Evolutionary conservation across 768 basidiomycete genomes (phyloP), one percentile per base, ranked within the genome.

Genomic region (Amanita exitialis): DNA sequence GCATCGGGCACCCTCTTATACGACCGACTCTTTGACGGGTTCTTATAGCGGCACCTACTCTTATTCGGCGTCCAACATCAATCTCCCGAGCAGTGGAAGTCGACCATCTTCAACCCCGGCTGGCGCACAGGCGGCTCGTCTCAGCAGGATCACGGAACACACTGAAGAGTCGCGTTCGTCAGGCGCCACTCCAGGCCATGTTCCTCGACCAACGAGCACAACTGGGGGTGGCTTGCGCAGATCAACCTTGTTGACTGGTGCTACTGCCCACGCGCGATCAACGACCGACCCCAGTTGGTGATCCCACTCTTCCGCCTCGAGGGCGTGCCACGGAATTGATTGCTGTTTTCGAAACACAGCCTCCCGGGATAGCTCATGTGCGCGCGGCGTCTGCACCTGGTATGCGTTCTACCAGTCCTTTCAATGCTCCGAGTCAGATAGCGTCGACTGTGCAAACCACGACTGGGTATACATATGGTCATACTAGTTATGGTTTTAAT

Each of bases 141-240:
- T 90, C 16, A 90, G 88, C 60, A 83, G 77, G 2, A 91, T 91
- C 53, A 78, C 86, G 3, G 89, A 91, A 62, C 76, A 74, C 42
- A 88, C 85, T 1, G 89, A 91, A 65, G 79, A 84, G 28, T 68
- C 84, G 0, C 79, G 86, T 25, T 63, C 66, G 5, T 75, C 79
- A 0, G 69, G 69, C 9, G 62, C 70, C 0, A 71, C 69, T 56
- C 67, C 66, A 20, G 54, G 53, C 57, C 52, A 59, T 52, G 53
- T 61, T 52, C 47, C 69, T 7, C 63, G 75, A 49, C 71, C 65
- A 28, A 58, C 61, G 8, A 75, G 66, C 56, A 66, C 67, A 28
- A 67, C 73, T 36, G 69, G 71, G 18, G 78, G 80, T 45, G 69
- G 64, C 18, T 63, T 69, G 41, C 71, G 76, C 25, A 67, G 75